Evolutionary conservation across 192 early-diverging fungal genomes (phyloP), one percentile per base, ranked within the genome.

Genomic region (Gonapodya sp.): DNA sequence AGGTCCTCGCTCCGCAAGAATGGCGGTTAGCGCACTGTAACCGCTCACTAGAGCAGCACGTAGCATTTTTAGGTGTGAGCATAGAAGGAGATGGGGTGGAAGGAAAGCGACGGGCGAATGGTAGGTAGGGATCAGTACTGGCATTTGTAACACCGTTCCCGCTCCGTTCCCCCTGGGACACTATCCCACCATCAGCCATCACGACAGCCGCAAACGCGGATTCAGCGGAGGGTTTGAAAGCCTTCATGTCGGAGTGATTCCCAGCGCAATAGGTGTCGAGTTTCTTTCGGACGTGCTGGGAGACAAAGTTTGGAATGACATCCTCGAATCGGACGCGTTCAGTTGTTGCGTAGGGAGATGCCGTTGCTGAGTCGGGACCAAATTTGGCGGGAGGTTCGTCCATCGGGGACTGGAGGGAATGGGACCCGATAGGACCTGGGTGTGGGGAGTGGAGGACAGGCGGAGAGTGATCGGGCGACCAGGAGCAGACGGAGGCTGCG

Each of bases 181-280:
- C 24, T 64, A 8, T 8, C 46, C 46, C 24, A 64, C 46, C 87
- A 81, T 88, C 87, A 18, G 82, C 86, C 87, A 88, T 88, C 0
- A 88, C 87, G 8, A 88, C 87, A 0, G 86, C 87, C 32, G 85
- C 87, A 81, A 86, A 88, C 0, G 64, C 35, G 35, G 84, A 81
- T 2, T 46, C 73, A 0, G 84, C 86, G n/a, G 32, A 36, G n/a
- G 85, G 85, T 1, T 73, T 78, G 35, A 87, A 36, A 16, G 82
- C 37, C 73, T 78, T 73, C 78, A 79, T 1, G 32, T 73, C 81
- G 1, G 31, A 34, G 2, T 24, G 18, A 18, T 31, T 46, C 30
- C 30, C 77, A 18, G 34, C 73, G 32, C 8, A 35, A 31, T 18
- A 34, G 1, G 36, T 36, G 35, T 88, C 84, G 79, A 83, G 83